A percentile compares a stretch with the other conserved stretches of the same genome.
phyloP scores from a whole-genome alignment of 2,329 filamentous ascomycete genomes.

The Penicillium fuscoglaucum region DNA sequence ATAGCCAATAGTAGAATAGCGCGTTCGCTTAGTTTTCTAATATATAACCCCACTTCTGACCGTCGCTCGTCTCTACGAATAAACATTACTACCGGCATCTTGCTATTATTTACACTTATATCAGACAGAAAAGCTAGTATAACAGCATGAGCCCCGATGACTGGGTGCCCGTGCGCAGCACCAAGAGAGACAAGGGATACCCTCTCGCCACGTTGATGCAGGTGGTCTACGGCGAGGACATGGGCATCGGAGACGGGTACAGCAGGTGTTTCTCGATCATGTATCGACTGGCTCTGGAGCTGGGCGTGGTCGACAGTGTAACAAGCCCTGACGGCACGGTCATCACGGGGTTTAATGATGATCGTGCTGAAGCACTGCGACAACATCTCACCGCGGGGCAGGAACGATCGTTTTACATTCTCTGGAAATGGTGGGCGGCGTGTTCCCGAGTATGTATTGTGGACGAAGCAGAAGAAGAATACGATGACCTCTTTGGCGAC shows the following conservation, averaged over 20 bases:
- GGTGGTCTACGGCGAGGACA: background rate
- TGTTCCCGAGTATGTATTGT: background rate
- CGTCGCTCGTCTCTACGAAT: background rate
- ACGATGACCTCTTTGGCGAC: background rate
- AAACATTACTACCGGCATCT: background rate
- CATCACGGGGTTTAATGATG: background rate
- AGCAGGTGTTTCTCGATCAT: background rate
- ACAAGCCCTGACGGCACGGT: background rate
- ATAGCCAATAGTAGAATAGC: background rate
- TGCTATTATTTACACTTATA: background rate
- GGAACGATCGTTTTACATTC: background rate
- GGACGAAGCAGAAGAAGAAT: background rate
- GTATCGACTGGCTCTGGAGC: background rate
- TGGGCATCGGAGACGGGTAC: background rate
- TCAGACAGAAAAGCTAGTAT: background rate
- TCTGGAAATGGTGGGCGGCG: background rate
- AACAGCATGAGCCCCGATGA: background rate
- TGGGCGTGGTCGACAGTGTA: background rate
- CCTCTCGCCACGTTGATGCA: background rate
- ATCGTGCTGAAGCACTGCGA: background rate
- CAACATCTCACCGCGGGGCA: background rate
- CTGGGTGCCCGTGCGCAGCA: background rate
- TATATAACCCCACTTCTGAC: background rate
- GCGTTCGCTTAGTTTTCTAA: background rate
- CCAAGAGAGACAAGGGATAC: background rate